A percentile compares a stretch with the other conserved stretches of the same genome.
These are phyloP conservation scores for Kwoniella dejecticola DNA, from an alignment of 768 basidiomycete genomes.

Conservation along the genomic window DNA sequence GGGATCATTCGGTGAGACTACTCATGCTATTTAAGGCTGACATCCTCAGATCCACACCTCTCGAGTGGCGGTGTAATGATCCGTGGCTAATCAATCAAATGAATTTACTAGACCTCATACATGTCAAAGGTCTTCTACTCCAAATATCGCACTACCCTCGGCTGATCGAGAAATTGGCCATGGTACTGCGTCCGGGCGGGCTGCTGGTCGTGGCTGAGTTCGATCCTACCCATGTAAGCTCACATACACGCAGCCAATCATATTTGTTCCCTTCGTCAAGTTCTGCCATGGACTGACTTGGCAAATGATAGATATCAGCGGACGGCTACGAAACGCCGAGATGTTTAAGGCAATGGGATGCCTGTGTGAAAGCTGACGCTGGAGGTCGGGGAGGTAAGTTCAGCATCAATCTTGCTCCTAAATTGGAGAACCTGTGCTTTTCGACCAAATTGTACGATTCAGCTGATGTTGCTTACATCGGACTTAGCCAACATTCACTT, in stretches of 20 bases:
- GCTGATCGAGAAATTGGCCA: constrained; percentile 46
- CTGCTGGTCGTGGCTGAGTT: constrained; percentile 46
- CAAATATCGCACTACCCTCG: constrained; percentile 34
- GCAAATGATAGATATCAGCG: constrained; percentile 6
- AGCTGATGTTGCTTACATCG: not conserved
- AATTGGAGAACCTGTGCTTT: not conserved
- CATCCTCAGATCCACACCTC: not conserved
- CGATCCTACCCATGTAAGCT: constrained; percentile 45
- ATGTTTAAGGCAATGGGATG: constrained; percentile 28
- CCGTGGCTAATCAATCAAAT: too few species aligned
- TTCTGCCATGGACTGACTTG: not conserved
- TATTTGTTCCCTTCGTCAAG: not conserved
- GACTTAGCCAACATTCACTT: constrained; percentile 25
- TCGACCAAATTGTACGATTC: constrained; percentile 2
- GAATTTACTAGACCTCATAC: constrained; percentile 47
- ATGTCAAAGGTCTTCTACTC: constrained; percentile 40
- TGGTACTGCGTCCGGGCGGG: constrained; percentile 44
- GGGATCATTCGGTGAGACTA: constrained; percentile 29
- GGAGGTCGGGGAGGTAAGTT: constrained; percentile 27
- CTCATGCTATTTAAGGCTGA: not conserved
- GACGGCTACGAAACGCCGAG: constrained; percentile 2
- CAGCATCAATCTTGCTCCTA: too few species aligned
- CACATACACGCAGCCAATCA: not conserved
- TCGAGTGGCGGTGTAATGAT: too few species aligned
- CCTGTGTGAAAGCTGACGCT: constrained; percentile 33